These are phyloP conservation scores for Chlorella variabilis DNA, from an alignment of 163 green algal species.

Conservation along the genomic window DNA sequence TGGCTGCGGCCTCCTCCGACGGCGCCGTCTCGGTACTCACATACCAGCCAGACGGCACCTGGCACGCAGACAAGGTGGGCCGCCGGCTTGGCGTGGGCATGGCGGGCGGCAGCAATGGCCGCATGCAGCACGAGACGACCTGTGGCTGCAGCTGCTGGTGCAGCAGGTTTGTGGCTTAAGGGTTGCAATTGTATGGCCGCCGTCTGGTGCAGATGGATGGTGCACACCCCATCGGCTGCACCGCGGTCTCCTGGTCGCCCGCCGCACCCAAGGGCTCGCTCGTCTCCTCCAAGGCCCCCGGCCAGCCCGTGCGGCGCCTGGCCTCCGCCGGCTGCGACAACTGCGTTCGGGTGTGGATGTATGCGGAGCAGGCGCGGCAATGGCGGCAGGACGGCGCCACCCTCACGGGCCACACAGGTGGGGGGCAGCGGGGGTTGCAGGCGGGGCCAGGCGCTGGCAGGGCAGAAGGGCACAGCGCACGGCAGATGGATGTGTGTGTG, in stretches of 20 bases:
- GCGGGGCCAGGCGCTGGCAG: too few species aligned
- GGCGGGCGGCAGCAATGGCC: too few species aligned
- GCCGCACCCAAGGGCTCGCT: constrained; percentile 75
- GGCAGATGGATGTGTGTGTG: too few species aligned
- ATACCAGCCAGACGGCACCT: constrained; percentile 73
- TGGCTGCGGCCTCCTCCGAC: constrained; percentile 93
- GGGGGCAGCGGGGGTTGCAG: neutral
- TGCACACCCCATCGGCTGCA: constrained; percentile 87
- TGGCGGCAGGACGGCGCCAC: constrained; percentile 68
- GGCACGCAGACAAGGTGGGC: constrained; percentile 73
- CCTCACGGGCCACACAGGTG: constrained; percentile 76
- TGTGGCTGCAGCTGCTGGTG: too few species aligned
- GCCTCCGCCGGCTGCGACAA: constrained; percentile 90
- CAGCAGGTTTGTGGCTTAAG: too few species aligned
- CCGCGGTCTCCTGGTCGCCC: constrained; percentile 88
- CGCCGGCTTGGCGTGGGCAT: too few species aligned
- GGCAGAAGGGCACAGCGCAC: too few species aligned
- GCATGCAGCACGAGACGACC: too few species aligned
- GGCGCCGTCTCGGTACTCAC: constrained; percentile 86
- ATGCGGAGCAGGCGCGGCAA: constrained; percentile 46
- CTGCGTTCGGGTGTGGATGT: constrained; percentile 66
- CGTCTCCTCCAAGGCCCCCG: constrained; percentile 60
- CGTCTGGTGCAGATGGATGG: constrained; percentile 60
- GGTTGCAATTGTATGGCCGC: too few species aligned
- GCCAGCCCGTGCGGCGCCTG: constrained; percentile 72